These are phyloP conservation scores for Lanmaoa pseudosensibilis DNA, from an alignment of 768 basidiomycete genomes.

Conservation along the genomic window DNA sequence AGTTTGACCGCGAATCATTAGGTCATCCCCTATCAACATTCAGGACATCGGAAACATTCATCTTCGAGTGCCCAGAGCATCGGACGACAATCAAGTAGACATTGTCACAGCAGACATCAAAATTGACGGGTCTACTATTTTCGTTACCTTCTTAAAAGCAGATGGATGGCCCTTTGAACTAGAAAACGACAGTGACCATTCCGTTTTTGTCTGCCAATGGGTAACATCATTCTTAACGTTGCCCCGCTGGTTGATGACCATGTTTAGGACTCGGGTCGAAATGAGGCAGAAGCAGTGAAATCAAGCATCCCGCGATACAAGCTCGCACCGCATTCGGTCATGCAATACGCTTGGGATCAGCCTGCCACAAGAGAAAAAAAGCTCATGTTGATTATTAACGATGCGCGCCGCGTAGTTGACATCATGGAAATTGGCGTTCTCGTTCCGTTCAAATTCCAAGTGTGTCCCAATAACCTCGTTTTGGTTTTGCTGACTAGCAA, in stretches of 20 bases:
- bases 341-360: slow-evolving; percentile 90
- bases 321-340: slow-evolving; percentile 52
- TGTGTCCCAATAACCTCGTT: slow-evolving; percentile 34
- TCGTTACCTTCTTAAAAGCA: slow-evolving; percentile 65
- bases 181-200: slow-evolving; percentile 82
- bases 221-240: slow-evolving; percentile 39
- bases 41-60: slow-evolving; percentile 86
- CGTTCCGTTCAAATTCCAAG: slow-evolving; percentile 83
- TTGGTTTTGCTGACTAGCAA: background rate
- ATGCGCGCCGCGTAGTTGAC: slow-evolving; percentile 68
- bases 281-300: slow-evolving; percentile 40
- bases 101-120: slow-evolving; percentile 76
- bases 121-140: slow-evolving; percentile 86
- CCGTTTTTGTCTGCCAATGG: slow-evolving; percentile 70
- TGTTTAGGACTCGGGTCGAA: slow-evolving; percentile 46
- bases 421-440: slow-evolving; percentile 95
- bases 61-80: slow-evolving; percentile 59
- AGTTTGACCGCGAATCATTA: slow-evolving; percentile 31
- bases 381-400: slow-evolving; percentile 62
- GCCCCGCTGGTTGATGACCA: slow-evolving; percentile 19
- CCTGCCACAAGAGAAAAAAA: slow-evolving; percentile 84
- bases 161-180: slow-evolving; percentile 88
- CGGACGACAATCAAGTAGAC: slow-evolving; percentile 39
- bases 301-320: slow-evolving; percentile 47
- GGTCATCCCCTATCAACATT: slow-evolving; percentile 92